Conservation (phyloP, 148 eudicot genomes). For the Selenicereus undatus region DNA sequence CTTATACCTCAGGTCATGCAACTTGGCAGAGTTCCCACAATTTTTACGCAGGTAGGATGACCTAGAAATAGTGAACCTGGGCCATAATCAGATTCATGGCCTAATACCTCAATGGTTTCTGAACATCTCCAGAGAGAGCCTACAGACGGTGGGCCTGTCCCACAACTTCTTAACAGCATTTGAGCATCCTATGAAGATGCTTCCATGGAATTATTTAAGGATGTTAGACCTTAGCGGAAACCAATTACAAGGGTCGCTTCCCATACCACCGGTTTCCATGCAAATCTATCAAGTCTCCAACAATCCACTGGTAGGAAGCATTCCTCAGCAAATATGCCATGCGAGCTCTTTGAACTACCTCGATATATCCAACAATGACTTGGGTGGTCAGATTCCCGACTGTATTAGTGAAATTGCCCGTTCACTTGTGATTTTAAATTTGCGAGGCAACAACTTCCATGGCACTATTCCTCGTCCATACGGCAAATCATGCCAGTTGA, state of each 20-base stretch:
- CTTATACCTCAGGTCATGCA: conserved; percentile 2
- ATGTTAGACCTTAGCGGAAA: background rate
- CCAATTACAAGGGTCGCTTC: conserved; percentile 18
- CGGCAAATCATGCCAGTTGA: too few species aligned
- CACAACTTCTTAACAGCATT: conserved; percentile 3
- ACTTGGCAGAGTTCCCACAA: conserved; percentile 7
- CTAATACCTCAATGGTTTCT: too few species aligned
- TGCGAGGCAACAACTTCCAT: too few species aligned
- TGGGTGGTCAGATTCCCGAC: too few species aligned
- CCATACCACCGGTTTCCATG: conserved; percentile 19
- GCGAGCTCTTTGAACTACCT: too few species aligned
- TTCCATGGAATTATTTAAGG: background rate
- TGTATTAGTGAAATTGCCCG: background rate
- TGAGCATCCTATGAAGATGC: conserved; percentile 19
- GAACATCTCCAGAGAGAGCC: too few species aligned
- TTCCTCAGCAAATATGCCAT: too few species aligned
- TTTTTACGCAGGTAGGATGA: conserved; percentile 13
- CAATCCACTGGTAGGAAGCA: too few species aligned
- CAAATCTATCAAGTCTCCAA: too few species aligned
- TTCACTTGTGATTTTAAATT: background rate
- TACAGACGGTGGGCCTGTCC: background rate
- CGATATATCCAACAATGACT: too few species aligned
- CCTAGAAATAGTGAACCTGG: background rate
- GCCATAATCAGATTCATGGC: conserved; percentile 33
- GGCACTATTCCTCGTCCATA: too few species aligned